These are phyloP conservation scores for Lodderomyces theae DNA, from an alignment of 1,139 yeast species.

Conservation along the genomic window DNA sequence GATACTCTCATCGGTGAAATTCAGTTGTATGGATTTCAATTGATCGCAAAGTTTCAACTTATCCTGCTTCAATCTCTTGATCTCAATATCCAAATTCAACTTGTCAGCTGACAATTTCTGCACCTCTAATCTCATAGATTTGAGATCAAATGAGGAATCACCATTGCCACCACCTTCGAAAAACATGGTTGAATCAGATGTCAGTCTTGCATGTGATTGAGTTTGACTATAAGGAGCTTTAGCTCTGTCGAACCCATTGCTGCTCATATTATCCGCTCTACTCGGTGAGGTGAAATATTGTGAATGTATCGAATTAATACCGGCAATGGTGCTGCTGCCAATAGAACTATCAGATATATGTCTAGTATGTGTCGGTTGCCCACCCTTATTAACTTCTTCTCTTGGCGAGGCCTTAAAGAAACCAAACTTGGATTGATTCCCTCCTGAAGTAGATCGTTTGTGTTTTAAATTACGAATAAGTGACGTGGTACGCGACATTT, in stretches of 20 bases:
- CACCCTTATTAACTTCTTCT: conserved; percentile 16
- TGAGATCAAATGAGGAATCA: conserved; percentile 40
- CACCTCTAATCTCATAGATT: conserved; percentile 40
- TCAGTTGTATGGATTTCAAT: conserved; percentile 24
- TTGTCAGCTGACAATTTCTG: conserved; percentile 34
- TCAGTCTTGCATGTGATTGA: conserved; percentile 32
- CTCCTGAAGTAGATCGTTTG: conserved; percentile 43
- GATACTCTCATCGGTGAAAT: conserved; percentile 23
- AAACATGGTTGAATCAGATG: conserved; percentile 33
- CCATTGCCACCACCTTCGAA: conserved; percentile 9
- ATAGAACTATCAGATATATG: conserved; percentile 44
- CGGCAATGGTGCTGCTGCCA: conserved; percentile 20
- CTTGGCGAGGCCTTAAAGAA: conserved; percentile 28
- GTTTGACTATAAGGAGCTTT: conserved; percentile 2
- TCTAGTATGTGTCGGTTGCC: conserved; percentile 31
- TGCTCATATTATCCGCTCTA: background rate
- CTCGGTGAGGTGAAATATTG: background rate
- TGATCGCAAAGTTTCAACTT: conserved; percentile 25
- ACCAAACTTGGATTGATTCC: conserved; percentile 31
- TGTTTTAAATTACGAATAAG: conserved; percentile 35
- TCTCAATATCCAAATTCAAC: conserved; percentile 26
- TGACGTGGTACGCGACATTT: conserved; percentile 18
- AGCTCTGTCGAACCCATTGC: conserved; percentile 13
- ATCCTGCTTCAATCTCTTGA: conserved; percentile 29
- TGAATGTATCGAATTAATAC: conserved; percentile 18